Percentiles rank a stretch among this genome's conserved stretches.
These are phyloP conservation scores for Biscutella laevigata DNA, from an alignment of 441 rosid species.

Conservation along the genomic window DNA sequence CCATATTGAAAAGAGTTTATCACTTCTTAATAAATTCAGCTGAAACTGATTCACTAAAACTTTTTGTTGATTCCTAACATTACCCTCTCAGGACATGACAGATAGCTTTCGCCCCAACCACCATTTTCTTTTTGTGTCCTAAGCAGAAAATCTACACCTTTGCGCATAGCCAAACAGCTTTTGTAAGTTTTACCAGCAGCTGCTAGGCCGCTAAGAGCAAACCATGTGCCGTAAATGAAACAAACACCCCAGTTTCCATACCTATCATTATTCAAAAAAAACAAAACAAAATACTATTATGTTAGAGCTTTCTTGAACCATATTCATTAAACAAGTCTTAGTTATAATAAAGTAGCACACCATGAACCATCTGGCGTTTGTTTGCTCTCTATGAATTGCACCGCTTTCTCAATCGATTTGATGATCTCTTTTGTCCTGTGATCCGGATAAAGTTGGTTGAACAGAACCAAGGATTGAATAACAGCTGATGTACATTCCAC, in stretches of 20 bases:
- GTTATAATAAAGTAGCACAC: conserved; percentile 11
- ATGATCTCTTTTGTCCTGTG: conserved; percentile 22
- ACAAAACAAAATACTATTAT: background rate
- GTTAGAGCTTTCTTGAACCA: background rate
- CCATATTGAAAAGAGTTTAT: background rate
- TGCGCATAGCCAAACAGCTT: conserved; percentile 8
- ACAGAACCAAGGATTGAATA: conserved; percentile 23
- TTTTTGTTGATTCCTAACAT: background rate
- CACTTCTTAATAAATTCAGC: background rate
- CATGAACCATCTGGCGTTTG: conserved; percentile 35
- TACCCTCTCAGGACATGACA: conserved; percentile 33
- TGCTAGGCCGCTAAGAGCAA: conserved; percentile 25
- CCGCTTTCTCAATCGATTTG: conserved; percentile 23
- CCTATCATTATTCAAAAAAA: conserved; percentile 8
- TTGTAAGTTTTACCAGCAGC: conserved; percentile 25
- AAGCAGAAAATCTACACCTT: conserved; percentile 24
- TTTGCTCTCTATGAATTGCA: conserved; percentile 21
- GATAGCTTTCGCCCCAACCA: conserved; percentile 51
- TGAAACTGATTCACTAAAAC: background rate
- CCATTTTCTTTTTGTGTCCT: conserved; percentile 32
- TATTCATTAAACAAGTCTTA: background rate
- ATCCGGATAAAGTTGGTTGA: conserved; percentile 22
- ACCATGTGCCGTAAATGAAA: conserved; percentile 27
- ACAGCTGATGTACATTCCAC: conserved; percentile 33
- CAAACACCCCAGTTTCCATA: conserved; percentile 30